Conservation (phyloP, 1,284 basidiomycete species). For the Ceratobasidium sp. region DNA sequence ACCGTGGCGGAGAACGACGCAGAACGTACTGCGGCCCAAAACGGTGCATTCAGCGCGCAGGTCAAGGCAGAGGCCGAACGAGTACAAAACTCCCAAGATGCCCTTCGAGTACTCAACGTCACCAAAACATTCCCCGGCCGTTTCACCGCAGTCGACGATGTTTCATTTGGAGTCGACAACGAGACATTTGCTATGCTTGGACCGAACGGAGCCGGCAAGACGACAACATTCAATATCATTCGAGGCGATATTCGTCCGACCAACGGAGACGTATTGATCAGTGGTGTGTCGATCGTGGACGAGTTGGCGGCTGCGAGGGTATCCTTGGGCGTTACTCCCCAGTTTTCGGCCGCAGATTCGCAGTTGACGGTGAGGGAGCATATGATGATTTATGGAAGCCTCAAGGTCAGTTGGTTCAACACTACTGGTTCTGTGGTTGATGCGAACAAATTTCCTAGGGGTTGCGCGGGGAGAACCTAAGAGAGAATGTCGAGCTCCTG, state of each 20-base stretch:
- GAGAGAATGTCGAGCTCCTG: slow-evolving; percentile 63
- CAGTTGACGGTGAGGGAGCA: slow-evolving; percentile 81
- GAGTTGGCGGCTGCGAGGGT: slow-evolving; percentile 68
- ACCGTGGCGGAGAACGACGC: slow-evolving; percentile 32
- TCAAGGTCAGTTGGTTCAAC: slow-evolving; percentile 42
- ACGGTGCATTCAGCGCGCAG: slow-evolving; percentile 50
- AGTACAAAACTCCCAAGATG: slow-evolving; percentile 59
- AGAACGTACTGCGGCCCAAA: neutral
- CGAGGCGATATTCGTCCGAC: slow-evolving; percentile 70
- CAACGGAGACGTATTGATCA: slow-evolving; percentile 70
- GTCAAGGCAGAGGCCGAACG: slow-evolving; percentile 62
- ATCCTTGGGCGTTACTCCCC: slow-evolving; percentile 78
- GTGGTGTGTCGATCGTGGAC: slow-evolving; percentile 66
- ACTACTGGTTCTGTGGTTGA: slow-evolving; percentile 49
- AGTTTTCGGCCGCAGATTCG: slow-evolving; percentile 81
- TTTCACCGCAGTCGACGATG: slow-evolving; percentile 72
- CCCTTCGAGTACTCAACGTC: slow-evolving; percentile 70
- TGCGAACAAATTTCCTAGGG: slow-evolving; percentile 55
- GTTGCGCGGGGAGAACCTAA: slow-evolving; percentile 60
- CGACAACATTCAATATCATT: slow-evolving; percentile 78
- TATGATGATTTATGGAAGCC: slow-evolving; percentile 55
- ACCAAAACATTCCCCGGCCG: slow-evolving; percentile 64
- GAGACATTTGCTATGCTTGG: slow-evolving; percentile 78
- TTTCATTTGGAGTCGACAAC: slow-evolving; percentile 69
- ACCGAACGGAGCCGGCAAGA: slow-evolving; percentile 82